Conservation (phyloP, 768 basidiomycete species). For the Galerina sulciceps region DNA sequence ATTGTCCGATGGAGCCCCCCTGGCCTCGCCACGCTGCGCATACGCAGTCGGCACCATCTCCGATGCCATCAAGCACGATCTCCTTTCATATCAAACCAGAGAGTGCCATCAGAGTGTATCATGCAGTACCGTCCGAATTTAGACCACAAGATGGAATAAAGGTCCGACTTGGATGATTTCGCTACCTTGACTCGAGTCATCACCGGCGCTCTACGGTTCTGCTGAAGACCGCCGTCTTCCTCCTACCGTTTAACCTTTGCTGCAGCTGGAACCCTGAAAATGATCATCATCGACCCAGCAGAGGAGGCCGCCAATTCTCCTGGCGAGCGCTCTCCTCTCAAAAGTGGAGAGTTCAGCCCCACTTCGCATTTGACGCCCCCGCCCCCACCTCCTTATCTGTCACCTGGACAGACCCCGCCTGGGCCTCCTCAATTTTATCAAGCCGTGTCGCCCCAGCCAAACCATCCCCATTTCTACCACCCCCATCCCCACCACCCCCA, state of each 20-base stretch:
- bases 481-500: background rate
- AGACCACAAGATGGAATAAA: too few species aligned
- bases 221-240: too few species aligned
- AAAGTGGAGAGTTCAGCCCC: conserved; percentile 6
- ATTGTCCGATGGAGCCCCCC: too few species aligned
- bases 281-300: conserved; percentile 14
- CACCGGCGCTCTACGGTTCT: background rate
- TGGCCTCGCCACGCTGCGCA: too few species aligned
- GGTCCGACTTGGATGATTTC: background rate
- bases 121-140: too few species aligned
- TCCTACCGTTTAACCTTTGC: background rate
- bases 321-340: conserved; percentile 27
- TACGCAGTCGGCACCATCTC: too few species aligned
- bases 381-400: conserved; percentile 12
- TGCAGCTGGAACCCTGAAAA: background rate
- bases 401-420: background rate
- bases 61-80: too few species aligned
- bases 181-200: background rate
- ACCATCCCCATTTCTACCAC: background rate
- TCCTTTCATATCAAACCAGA: too few species aligned
- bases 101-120: too few species aligned
- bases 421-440: background rate
- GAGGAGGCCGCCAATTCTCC: background rate
- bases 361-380: background rate
- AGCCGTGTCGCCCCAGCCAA: background rate